Base-by-base conservation (phyloP, 495 filamentous ascomycete species). In the Aspergillus coremiiformis region DNA sequence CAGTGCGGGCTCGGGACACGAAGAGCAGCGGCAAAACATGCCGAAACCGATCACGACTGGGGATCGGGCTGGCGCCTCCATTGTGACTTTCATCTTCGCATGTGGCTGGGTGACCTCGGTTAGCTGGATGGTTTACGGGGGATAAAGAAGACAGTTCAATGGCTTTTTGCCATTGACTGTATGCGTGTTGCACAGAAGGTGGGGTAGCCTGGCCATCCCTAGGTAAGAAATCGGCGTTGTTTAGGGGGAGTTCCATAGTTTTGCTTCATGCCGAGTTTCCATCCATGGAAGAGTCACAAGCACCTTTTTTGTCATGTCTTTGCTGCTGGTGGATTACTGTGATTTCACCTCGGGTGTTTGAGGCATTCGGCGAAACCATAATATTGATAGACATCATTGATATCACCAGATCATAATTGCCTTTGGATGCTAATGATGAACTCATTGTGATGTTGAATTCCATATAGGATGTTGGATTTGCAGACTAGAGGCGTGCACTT, bases 1-100 rank as follows among this genome's bases (percentile, higher is more conserved):
- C 0, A 68, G 65, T 19, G 85, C 82, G 1, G 84, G 84, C 6
- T 70, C 68, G 26, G 60, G 39, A 14, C 61, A 61, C 7, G 44
- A 56, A 29, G 56, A 46, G 20, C 44, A 19, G 11, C 0, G 57
- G 1, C 72, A 69, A 3, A 46, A 50, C 22, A 39, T 54, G 14
- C 27, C 69, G 20, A 46, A 58, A 10, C 57, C 64, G 12, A 80
- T 86, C 24, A 79, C 73, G 0, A 74, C 69, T 1, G 78, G 71
- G 1, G 85, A 87, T 47, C 69, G 69, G 39, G 80, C 83, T 0
- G 84, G 83, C 42, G 85, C 85, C 7, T 82, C 78, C 4, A 79
- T 88, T 46, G 41, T 84, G 47, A 89, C 85, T 12, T 68, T 77
- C 21, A 64, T 83, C 26, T 74, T 87, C 4, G 61, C 79, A 19